Base-by-base conservation (phyloP, 2,329 filamentous ascomycete species). In the Diplocarpon rosae region DNA sequence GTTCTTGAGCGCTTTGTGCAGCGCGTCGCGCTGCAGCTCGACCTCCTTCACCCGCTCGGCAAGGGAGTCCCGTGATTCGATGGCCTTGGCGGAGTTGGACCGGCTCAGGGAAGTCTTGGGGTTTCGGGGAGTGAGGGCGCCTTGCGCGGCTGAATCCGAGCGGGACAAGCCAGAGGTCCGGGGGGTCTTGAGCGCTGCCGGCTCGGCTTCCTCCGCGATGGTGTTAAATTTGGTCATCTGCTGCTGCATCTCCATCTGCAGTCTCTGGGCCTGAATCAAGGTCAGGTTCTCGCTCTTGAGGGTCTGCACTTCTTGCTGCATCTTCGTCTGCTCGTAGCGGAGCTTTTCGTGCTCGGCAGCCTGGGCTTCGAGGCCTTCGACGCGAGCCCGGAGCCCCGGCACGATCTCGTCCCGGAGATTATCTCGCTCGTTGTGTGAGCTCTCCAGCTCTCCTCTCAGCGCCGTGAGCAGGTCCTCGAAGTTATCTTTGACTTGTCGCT, bases 401-500 rank as follows among this genome's bases (percentile, higher is more conserved):
- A 95, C 78, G 33, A 94, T 72, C 63, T 94, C 86, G 51, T 96
- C 89, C 24, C 86, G 81, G 13, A 96, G 75, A 56, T 93, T 90
- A 63, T 98, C 92, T 42, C 88, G 79, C 65, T 98, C 89, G 54
- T 92, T 89, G 48, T 84, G 77, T 42, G 88, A 78, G 53, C 79
- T 83, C 57, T 89, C 77, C 12, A 96, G 71, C 61, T 98, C 88
- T 17, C 79, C 76, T 55, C 84, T 83, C 55, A 96, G 79, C 5
- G 85, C 90, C 6, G 80, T 78, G 36, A 96, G 72, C 35, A 98
- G 73, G 62, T 95, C 89, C 65, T 96, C 88, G 56, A 96, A 93
- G 62, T 93, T 95, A 59, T 86, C 81, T 63, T 94, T 95, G 56
- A 85, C 79, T 62, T 85, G 77, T 45, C 85, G 77, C 66, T 98